Evolutionary conservation across 2,329 filamentous ascomycete species (phyloP).

Genomic region (Blastomyces emzantsi): DNA sequence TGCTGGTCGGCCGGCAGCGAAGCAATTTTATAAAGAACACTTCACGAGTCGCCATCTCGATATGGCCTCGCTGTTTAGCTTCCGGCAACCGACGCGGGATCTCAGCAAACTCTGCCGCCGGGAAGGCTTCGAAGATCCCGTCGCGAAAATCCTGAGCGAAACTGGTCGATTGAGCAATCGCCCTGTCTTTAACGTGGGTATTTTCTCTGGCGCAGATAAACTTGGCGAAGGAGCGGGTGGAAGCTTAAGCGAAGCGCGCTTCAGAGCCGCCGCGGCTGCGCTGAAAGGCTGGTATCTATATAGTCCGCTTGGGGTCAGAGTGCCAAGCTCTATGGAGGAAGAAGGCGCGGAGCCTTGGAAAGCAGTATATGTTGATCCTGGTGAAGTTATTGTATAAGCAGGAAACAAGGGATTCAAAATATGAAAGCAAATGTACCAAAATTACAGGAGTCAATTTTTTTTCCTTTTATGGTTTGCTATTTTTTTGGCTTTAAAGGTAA

Average conservation of each 20-base stretch:
- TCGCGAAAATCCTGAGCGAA: conserved; percentile 81
- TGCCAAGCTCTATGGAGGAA: conserved; percentile 62
- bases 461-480: too few relatives aligned
- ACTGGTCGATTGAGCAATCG: conserved; percentile 76
- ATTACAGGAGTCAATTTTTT: background rate
- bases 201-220: conserved; percentile 85
- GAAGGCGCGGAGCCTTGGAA: conserved; percentile 55
- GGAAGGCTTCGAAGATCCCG: conserved; percentile 79
- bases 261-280: conserved; percentile 71
- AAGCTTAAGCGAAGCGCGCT: conserved; percentile 66
- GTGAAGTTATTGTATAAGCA: conserved; percentile 53
- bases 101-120: conserved; percentile 72
- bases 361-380: conserved; percentile 59
- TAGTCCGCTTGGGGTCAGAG: conserved; percentile 58
- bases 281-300: conserved; percentile 97
- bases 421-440: conserved; percentile 11
- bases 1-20: conserved; percentile 65
- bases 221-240: conserved; percentile 81
- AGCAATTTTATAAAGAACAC: conserved; percentile 74
- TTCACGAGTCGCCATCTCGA: conserved; percentile 72
- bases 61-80: conserved; percentile 69
- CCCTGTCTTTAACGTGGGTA: conserved; percentile 88
- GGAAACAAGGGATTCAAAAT: conserved; percentile 14
- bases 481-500: too few relatives aligned
- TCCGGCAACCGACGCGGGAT: conserved; percentile 75